Percentiles rank a stretch among this genome's conserved stretches.
These are phyloP conservation scores for Torulaspora globosa DNA, from an alignment of 1,139 yeast species.

Conservation along the genomic window DNA sequence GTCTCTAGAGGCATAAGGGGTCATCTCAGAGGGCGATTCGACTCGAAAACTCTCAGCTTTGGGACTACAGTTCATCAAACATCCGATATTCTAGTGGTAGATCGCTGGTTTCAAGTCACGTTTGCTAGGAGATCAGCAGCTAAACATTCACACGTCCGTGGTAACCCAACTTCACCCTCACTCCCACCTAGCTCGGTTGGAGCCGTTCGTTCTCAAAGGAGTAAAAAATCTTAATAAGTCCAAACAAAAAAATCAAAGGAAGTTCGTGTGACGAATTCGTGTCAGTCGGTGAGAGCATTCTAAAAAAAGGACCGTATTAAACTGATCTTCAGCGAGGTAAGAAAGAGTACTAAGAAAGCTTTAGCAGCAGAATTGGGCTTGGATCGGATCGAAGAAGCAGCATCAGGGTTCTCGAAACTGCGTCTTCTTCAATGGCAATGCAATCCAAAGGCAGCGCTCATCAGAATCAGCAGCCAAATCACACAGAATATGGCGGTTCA, in stretches of 20 bases:
- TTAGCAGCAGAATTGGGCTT: not conserved
- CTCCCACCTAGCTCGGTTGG: not conserved
- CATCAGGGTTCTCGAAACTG: not conserved
- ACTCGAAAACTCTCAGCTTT: not conserved
- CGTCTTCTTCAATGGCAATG: constrained; percentile 3
- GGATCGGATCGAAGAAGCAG: not conserved
- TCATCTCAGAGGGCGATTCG: not conserved
- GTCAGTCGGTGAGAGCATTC: constrained; percentile 5
- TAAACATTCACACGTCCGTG: not conserved
- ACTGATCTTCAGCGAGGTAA: not conserved
- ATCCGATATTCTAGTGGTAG: not conserved
- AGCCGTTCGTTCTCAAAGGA: constrained; percentile 7
- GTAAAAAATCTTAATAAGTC: constrained; percentile 2
- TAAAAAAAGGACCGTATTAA: constrained; percentile 4
- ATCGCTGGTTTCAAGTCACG: not conserved
- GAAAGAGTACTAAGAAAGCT: not conserved
- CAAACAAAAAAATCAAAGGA: constrained; percentile 6
- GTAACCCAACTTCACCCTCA: not conserved
- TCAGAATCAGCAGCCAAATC: constrained; percentile 7
- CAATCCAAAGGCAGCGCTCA: constrained; percentile 6
- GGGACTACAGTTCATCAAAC: not conserved
- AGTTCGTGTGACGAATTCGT: constrained; percentile 5
- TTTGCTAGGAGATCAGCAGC: not conserved
- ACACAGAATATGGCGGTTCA: constrained; percentile 7
- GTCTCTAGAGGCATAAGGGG: not conserved